phyloP scores from a whole-genome alignment of 164 flowering plant genomes.

The Chimonanthus salicifolius region DNA sequence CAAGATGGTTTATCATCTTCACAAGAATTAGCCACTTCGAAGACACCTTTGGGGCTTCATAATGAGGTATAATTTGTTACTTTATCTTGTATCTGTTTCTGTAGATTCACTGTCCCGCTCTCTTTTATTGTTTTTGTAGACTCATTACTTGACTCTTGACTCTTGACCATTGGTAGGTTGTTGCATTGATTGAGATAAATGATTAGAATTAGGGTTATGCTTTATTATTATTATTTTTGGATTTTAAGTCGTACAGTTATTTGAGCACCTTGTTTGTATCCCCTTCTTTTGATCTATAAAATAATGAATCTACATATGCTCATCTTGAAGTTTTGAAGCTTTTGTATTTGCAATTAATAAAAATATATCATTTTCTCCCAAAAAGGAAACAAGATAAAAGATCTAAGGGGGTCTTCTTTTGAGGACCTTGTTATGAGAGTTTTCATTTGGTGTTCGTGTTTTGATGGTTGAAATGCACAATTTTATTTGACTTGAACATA shows the following conservation, averaged over 20 bases:
- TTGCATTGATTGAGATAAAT: not conserved
- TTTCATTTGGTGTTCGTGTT: not conserved
- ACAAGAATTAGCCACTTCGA: conserved; percentile 45
- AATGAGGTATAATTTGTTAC: conserved; percentile 47
- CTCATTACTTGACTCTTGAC: not conserved
- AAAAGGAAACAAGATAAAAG: no score
- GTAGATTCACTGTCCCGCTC: not conserved
- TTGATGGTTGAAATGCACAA: not conserved
- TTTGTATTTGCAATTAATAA: no score
- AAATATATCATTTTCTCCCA: no score
- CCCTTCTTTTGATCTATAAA: no score
- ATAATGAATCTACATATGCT: no score
- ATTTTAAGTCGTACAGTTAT: not conserved
- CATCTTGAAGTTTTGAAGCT: no score
- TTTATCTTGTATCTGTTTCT: not conserved
- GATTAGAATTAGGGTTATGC: not conserved
- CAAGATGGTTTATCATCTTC: conserved; percentile 27
- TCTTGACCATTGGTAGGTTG: not conserved
- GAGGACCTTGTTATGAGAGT: not conserved
- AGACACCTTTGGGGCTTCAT: conserved; percentile 82
- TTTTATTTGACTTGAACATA: not conserved
- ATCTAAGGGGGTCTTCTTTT: no score
- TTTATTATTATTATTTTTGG: not conserved
- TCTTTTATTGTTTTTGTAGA: not conserved
- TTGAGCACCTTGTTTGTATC: no score